phyloP scores from a whole-genome alignment of 441 rosid genomes.

The Erodium trifolium region DNA sequence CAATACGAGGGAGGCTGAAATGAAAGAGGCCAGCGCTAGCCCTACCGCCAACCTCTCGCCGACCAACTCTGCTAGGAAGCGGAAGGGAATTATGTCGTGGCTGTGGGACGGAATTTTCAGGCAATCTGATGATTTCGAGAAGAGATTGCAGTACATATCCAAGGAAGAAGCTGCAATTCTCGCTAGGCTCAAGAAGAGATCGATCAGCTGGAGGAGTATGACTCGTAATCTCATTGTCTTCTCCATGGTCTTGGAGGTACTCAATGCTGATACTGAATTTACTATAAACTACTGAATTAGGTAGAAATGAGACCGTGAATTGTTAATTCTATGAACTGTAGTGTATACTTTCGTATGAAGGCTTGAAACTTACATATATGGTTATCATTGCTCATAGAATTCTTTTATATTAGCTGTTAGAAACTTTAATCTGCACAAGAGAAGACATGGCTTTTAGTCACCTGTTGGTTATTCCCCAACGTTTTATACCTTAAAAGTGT shows the following conservation, averaged over 20 bases:
- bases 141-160: slow-evolving; percentile 63
- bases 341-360: too few species aligned
- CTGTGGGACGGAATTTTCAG: slow-evolving; percentile 67
- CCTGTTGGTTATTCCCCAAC: too few species aligned
- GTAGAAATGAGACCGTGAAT: neutral
- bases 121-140: slow-evolving; percentile 18
- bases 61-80: slow-evolving; percentile 23
- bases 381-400: neutral
- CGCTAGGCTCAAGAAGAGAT: slow-evolving; percentile 54
- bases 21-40: neutral
- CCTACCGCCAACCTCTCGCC: neutral
- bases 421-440: neutral
- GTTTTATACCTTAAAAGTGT: too few species aligned
- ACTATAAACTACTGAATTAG: neutral
- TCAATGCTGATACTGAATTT: neutral
- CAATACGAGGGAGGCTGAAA: neutral
- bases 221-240: slow-evolving; percentile 49
- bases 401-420: neutral
- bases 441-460: neutral
- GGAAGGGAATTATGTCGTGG: slow-evolving; percentile 52
- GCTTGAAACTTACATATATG: neutral
- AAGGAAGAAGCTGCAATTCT: slow-evolving; percentile 71
- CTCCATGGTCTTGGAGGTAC: slow-evolving; percentile 66
- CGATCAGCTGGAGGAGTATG: slow-evolving; percentile 55
- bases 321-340: neutral